These are phyloP conservation scores for Moniliella sp. DNA, from an alignment of 1,284 basidiomycete species.

Conservation along the genomic window DNA sequence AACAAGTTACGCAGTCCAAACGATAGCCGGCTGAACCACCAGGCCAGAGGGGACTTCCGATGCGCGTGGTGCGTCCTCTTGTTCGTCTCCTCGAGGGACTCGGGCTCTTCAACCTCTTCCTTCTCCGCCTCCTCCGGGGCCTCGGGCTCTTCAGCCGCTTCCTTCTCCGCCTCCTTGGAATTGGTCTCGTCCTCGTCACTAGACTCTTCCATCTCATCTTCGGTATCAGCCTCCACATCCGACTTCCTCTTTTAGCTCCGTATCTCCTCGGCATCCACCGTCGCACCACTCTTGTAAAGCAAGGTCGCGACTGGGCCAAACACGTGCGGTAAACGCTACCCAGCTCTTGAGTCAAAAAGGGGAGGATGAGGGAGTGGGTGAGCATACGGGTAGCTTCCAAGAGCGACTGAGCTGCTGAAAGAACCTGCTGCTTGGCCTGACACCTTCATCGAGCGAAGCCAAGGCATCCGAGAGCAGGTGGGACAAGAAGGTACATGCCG, in stretches of 20 bases:
- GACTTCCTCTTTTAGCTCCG: too few relatives aligned
- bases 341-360: constrained; percentile 45
- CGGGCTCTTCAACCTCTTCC: background rate
- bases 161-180: background rate
- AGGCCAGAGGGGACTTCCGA: background rate
- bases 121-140: too few relatives aligned
- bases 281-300: constrained; percentile 2
- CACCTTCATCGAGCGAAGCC: too few relatives aligned
- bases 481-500: too few relatives aligned
- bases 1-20: background rate
- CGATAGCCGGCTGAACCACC: background rate
- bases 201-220: too few relatives aligned
- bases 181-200: background rate
- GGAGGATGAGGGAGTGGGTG: constrained; percentile 47
- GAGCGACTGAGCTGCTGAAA: too few relatives aligned
- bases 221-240: too few relatives aligned
- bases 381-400: background rate
- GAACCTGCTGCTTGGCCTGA: too few relatives aligned
- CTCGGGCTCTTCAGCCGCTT: constrained; percentile 48
- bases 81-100: constrained; percentile 3
- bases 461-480: too few relatives aligned
- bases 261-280: too few relatives aligned
- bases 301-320: background rate
- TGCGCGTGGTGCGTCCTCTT: constrained; percentile 1
- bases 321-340: too few relatives aligned